Evolutionary conservation across 1,284 basidiomycete genomes (phyloP), one percentile per base, ranked within the genome.

Genomic region (Rhodotorula sp.): DNA sequence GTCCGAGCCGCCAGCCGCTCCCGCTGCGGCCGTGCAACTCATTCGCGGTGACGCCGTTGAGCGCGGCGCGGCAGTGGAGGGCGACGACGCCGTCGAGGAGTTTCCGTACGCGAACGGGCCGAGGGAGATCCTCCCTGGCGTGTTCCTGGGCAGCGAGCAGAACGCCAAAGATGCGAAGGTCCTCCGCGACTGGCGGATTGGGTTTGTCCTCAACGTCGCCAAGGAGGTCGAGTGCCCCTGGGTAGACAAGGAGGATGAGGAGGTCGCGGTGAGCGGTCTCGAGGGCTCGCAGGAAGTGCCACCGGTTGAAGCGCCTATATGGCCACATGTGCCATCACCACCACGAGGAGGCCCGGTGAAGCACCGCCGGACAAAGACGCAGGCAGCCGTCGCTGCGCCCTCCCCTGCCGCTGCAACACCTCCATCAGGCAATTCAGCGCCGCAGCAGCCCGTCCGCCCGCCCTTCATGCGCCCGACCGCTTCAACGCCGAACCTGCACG

Each of bases 71-170:
- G 53, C 53, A 9, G 60, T 56, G 4, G 56, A 17, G 3, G 67
- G 55, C 17, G 61, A 25, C 12, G 70, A 25, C 2, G 68, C 71
- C 21, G 70, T 70, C 5, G 78, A 79, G 62, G 76, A 77, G 54
- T 79, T 77, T 44, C 91, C 94, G 4, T 98, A 98, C 81, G 82
- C 85, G 13, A 86, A 91, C 78, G 95, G 96, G 1, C 96, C 95
- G 34, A 84, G 92, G 54, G 90, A 97, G 82, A 86, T 98, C 76
- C 84, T 97, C 44, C 94, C 94, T 2, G 89, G 90, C 56, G 86
- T 98, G 65, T 98, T 90, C 88, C 86, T 98, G 15, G 96, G 95
- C 68, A 92, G 92, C 60, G 94, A 97, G 81, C 92, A 96, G 81
- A 96, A 96, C 75, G 91, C 92, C 46, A 87, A 88, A 66, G 89